phyloP scores from a whole-genome alignment of 2,329 filamentous ascomycete genomes.

The Fusarium sp. region DNA sequence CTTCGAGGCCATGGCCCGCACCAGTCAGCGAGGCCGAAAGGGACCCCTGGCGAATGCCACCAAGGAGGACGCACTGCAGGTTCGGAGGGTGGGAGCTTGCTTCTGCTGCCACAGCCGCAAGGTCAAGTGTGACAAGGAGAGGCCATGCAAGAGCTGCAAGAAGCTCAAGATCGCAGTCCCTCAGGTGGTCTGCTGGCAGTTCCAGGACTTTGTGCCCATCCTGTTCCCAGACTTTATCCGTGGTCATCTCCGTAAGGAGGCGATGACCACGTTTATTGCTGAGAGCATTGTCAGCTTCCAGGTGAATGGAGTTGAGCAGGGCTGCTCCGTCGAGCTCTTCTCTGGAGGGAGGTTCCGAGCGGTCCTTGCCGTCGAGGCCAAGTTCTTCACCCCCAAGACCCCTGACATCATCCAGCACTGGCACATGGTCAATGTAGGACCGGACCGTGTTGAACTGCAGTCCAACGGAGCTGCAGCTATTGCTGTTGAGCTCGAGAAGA shows the following conservation, averaged over 20 bases:
- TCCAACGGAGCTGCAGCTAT: conserved; percentile 61
- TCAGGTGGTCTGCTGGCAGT: conserved; percentile 70
- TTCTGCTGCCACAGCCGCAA: conserved; percentile 72
- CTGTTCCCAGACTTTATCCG: conserved; percentile 67
- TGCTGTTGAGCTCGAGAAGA: conserved; percentile 60
- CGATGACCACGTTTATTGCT: conserved; percentile 60
- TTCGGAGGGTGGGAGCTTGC: conserved; percentile 67
- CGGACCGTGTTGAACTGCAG: conserved; percentile 56
- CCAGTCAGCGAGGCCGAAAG: conserved; percentile 67
- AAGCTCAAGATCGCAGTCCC: conserved; percentile 64
- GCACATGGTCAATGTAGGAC: conserved; percentile 56
- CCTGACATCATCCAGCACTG: conserved; percentile 64
- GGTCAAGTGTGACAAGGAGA: conserved; percentile 67
- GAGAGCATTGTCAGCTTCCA: conserved; percentile 63
- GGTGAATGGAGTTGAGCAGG: conserved; percentile 55
- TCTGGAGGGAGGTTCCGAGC: conserved; percentile 60
- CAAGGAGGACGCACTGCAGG: conserved; percentile 66
- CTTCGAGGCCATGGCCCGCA: conserved; percentile 62
- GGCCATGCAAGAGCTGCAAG: conserved; percentile 68
- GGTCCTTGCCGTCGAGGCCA: conserved; percentile 61
- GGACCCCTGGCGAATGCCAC: conserved; percentile 66
- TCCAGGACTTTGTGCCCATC: conserved; percentile 65
- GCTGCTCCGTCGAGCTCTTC: conserved; percentile 61
- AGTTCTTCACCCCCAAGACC: conserved; percentile 64
- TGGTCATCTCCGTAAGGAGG: conserved; percentile 62